These are phyloP conservation scores for Glycine tomentella DNA, from an alignment of 306 rosid genomes.

Conservation along the genomic window DNA sequence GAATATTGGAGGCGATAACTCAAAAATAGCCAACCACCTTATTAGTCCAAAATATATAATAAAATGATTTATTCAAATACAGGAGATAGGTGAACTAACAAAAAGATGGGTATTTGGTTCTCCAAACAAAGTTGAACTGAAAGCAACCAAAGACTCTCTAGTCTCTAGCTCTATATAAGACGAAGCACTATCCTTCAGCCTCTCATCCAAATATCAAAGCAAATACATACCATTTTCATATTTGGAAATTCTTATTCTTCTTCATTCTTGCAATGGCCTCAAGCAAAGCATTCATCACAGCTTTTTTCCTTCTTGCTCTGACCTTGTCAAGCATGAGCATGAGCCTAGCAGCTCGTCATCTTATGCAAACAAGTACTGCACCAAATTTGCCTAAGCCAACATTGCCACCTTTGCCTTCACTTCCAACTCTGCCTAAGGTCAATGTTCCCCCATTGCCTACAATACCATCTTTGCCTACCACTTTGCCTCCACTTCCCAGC, in stretches of 20 bases:
- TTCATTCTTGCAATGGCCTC: conserved; percentile 38
- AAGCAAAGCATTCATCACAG: not conserved
- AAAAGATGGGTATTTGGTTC: not conserved
- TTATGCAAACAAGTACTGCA: conserved; percentile 36
- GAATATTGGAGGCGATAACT: conserved; percentile 30
- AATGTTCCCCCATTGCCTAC: conserved; percentile 38
- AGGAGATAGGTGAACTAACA: conserved; percentile 42
- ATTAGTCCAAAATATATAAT: not conserved
- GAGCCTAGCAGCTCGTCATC: conserved; percentile 47
- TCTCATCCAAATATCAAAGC: conserved; percentile 39
- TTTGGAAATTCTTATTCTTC: not conserved
- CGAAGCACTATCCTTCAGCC: not conserved
- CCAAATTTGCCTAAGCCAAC: conserved; percentile 30
- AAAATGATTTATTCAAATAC: conserved; percentile 11
- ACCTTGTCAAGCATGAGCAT: conserved; percentile 38
- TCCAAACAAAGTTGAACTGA: too few species aligned
- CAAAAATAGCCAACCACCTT: not conserved
- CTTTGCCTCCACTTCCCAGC: not conserved
- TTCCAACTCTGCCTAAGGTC: conserved; percentile 32
- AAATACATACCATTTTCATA: not conserved
- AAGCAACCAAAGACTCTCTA: too few species aligned
- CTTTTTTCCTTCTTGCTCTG: conserved; percentile 34
- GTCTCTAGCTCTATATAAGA: not conserved
- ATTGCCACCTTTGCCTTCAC: conserved; percentile 21
- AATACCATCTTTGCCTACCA: conserved; percentile 40